Evolutionary conservation across 2,329 filamentous ascomycete species (phyloP).

Genomic region (Sporothrix protearum): DNA sequence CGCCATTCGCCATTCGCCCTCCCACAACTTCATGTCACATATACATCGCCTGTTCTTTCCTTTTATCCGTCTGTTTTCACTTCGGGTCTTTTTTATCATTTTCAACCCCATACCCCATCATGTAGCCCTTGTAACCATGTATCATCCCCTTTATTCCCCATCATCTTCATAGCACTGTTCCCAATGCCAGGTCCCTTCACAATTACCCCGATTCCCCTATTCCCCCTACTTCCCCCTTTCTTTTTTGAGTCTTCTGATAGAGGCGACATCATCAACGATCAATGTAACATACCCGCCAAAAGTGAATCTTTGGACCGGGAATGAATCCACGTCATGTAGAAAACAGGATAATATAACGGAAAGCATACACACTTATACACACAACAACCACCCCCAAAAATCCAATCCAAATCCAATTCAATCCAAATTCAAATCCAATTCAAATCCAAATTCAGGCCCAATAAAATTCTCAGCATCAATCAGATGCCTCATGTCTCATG

Average conservation of each 20-base stretch:
- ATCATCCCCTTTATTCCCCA: background rate
- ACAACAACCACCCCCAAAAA: background rate
- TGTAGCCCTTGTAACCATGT: slow-evolving; percentile 18
- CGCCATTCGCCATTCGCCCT: too few species aligned
- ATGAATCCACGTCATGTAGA: slow-evolving; percentile 31
- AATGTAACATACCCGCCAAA: slow-evolving; percentile 30
- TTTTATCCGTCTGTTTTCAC: background rate
- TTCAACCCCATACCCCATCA: slow-evolving; percentile 8
- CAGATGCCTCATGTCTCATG: background rate
- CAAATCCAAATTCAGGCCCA: background rate
- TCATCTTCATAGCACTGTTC: background rate
- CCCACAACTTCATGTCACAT: slow-evolving; percentile 22
- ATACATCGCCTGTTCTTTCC: slow-evolving; percentile 21
- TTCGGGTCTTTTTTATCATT: slow-evolving; percentile 3
- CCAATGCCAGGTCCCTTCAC: background rate
- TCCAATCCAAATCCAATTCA: background rate
- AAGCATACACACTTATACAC: slow-evolving; percentile 26
- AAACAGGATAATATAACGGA: slow-evolving; percentile 31
- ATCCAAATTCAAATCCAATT: background rate
- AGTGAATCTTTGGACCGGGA: slow-evolving; percentile 24
- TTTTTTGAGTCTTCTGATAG: slow-evolving; percentile 24
- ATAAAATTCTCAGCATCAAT: background rate
- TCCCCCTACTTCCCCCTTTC: slow-evolving; percentile 5
- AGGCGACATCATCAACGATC: slow-evolving; percentile 28
- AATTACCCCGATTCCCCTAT: background rate